Evolutionary conservation across 2,329 filamentous ascomycete genomes (phyloP).

Genomic region (Cercospora sp.): DNA sequence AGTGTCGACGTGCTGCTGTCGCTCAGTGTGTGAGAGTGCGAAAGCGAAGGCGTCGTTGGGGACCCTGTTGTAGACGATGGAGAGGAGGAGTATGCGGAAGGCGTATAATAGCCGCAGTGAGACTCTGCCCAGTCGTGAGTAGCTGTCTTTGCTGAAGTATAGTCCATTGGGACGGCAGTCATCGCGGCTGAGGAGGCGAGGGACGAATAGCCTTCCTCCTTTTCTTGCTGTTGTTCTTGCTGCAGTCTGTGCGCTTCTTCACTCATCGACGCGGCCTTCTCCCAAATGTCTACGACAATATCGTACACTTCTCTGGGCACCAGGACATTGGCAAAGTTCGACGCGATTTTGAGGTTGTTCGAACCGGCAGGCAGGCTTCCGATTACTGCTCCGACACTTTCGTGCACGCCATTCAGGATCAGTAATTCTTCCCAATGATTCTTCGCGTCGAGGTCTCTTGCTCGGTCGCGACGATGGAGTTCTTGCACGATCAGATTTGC

Average conservation of each 20-base stretch:
- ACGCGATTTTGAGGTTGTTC: not conserved
- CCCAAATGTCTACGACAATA: not conserved
- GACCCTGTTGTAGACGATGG: not conserved
- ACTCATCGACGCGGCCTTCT: not conserved
- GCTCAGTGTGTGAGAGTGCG: not conserved
- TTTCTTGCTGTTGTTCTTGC: not conserved
- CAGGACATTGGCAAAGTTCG: conserved; percentile 9
- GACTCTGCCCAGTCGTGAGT: not conserved
- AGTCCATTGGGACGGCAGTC: not conserved
- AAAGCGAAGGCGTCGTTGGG: not conserved
- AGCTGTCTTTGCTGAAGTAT: not conserved
- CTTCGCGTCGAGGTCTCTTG: not conserved
- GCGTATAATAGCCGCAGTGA: not conserved
- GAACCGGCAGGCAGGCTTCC: conserved; percentile 7
- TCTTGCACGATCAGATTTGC: not conserved
- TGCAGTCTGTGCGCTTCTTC: not conserved
- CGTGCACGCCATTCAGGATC: conserved; percentile 2
- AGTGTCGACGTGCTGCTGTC: not conserved
- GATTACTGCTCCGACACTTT: not conserved
- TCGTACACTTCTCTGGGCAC: conserved; percentile 1
- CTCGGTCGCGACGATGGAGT: not conserved
- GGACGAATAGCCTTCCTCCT: not conserved
- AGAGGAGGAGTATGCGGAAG: not conserved
- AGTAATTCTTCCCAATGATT: conserved; percentile 12
- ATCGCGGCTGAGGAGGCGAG: not conserved